These are phyloP conservation scores for Aphanocladium album DNA, from an alignment of 2,329 filamentous ascomycete genomes.

Conservation along the genomic window DNA sequence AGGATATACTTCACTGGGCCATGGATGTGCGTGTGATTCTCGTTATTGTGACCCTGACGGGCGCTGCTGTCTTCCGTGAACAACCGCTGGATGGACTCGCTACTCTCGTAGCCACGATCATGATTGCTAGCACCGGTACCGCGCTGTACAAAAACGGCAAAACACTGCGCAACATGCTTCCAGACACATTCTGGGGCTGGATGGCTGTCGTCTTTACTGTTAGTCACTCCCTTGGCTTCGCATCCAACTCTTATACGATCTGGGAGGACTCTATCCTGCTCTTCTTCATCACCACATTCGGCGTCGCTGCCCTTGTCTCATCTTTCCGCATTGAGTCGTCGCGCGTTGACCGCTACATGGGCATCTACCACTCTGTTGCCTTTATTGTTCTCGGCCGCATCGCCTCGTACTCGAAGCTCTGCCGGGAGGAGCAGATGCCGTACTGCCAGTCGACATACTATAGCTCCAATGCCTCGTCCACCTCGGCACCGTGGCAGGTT, in stretches of 20 bases:
- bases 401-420: conserved; percentile 84
- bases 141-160: conserved; percentile 41
- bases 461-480: conserved; percentile 83
- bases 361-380: conserved; percentile 76
- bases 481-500: conserved; percentile 86
- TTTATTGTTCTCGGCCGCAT: conserved; percentile 76
- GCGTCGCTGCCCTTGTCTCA: conserved; percentile 65
- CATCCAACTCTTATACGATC: conserved; percentile 96
- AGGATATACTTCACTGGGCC: conserved; percentile 30
- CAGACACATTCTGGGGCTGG: conserved; percentile 83
- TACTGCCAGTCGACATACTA: conserved; percentile 96
- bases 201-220: conserved; percentile 73
- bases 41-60: conserved; percentile 24
- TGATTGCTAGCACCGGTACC: conserved; percentile 36
- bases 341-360: conserved; percentile 64
- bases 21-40: conserved; percentile 31
- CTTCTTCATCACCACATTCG: conserved; percentile 88
- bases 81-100: conserved; percentile 31
- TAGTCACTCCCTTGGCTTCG: conserved; percentile 89
- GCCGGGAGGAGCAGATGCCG: conserved; percentile 97
- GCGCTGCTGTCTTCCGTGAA: conserved; percentile 27
- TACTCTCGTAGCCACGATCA: conserved; percentile 32
- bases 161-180: conserved; percentile 51
- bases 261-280: conserved; percentile 96
- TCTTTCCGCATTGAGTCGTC: conserved; percentile 65